Base-by-base conservation (phyloP, 2,329 filamentous ascomycete species). In the Paracorniculantispora psalliotae region DNA sequence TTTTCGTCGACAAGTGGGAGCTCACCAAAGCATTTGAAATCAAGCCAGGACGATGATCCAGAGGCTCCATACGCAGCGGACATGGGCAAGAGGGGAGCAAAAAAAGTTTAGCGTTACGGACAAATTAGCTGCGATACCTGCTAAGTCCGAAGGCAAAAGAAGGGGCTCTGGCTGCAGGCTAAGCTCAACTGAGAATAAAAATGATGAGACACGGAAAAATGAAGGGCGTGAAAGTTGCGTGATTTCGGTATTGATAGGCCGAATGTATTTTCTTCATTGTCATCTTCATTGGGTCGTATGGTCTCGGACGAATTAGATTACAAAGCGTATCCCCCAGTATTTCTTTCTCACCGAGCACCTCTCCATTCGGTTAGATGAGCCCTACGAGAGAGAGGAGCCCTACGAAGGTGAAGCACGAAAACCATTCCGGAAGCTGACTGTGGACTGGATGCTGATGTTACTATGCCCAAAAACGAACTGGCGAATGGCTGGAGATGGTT, bases 21-120 rank as follows among this genome's bases (percentile, higher is more conserved):
- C 54, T 49, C 46, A 51, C 47, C 9, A 33, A 57, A 51, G 47
- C 55, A 57, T 57, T 57, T 57, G 46, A 50, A 57, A 57, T 57
- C 55, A 57, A n/a, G 23, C 39, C n/a, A 7, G 33, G 35, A 25
- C 23, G 39, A 28, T 15, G 17, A 47, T 6, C 12, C 4, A 28
- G 23, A 41, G 37, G 48, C 35, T 21, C 54, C 33, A 57, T 44
- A 39, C 35, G 5, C 26, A 33, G 12, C 41, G 35, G 7, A 13
- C 28, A 53, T n/a, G n/a, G n/a, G n/a, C n/a, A n/a, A n/a, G n/a
- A n/a, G n/a, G n/a, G n/a, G n/a, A n/a, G n/a, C n/a, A 23, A 53
- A 30, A 53, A 19, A 43, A 25, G 10, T 35, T 53, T 35, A 39
- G 49, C 13, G 23, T 21, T 39, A 23, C 30, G 49, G 49, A 52